phyloP scores from a whole-genome alignment of 148 eudicot genomes.

The Vaccinium myrtillus region DNA sequence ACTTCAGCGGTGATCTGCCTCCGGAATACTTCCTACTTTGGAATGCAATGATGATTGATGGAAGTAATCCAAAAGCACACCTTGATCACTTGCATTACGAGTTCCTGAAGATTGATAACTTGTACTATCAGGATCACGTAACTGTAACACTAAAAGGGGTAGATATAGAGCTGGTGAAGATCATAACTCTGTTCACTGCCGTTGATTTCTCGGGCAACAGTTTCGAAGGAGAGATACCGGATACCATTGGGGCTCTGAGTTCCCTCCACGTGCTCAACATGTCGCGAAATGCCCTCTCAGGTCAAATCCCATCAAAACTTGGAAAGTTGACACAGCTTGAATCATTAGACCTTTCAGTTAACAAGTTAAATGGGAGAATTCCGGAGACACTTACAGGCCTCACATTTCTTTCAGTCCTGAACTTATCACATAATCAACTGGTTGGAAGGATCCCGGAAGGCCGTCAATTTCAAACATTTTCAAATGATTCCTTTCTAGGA shows the following conservation, averaged over 20 bases:
- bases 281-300: conserved; percentile 32
- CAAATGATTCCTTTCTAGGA: conserved; percentile 19
- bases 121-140: conserved; percentile 29
- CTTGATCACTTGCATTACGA: conserved; percentile 12
- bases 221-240: conserved; percentile 36
- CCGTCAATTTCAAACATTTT: conserved; percentile 24
- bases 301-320: conserved; percentile 32
- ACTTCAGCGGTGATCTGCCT: conserved; percentile 30
- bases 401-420: conserved; percentile 29
- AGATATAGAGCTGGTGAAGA: conserved; percentile 40
- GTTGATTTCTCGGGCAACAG: conserved; percentile 41
- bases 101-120: conserved; percentile 5
- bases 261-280: conserved; percentile 39
- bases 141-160: conserved; percentile 39
- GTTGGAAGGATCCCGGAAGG: conserved; percentile 31
- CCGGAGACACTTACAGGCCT: conserved; percentile 25
- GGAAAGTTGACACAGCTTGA: conserved; percentile 22
- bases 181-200: conserved; percentile 36
- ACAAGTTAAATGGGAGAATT: conserved; percentile 29
- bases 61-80: rapidly evolving
- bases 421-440: conserved; percentile 36
- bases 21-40: not conserved
- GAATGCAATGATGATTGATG: conserved; percentile 24
- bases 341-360: conserved; percentile 1
- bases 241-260: conserved; percentile 19